Evolutionary conservation across 352 stramenopile species (phyloP), one percentile per base, ranked within the genome.

Genomic region (Blastocystis sp.): DNA sequence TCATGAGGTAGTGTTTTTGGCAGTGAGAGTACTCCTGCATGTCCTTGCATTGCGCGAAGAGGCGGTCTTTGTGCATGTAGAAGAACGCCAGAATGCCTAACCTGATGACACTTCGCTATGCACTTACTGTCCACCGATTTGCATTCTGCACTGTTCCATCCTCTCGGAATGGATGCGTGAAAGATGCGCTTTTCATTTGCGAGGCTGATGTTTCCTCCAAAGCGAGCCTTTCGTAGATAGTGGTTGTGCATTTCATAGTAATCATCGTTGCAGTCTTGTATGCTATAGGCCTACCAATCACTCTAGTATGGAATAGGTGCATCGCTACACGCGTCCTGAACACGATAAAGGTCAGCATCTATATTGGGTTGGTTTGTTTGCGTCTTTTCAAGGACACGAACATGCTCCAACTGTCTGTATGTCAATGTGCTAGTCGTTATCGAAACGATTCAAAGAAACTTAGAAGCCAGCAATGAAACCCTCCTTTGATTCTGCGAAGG

Each of bases 71-170:
- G 64, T 74, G 21, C 21, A 48, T 42, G 3, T 74, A 11, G 21
- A 74, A 74, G 42, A 52, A 74, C 28, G 64, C 21, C 17, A 74
- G 19, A 7, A 74, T 24, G 34, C 45, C 64, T 74, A 74, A 19
- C n/a, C n/a, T n/a, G n/a, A n/a, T n/a, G n/a, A n/a, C n/a, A n/a
- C n/a, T n/a, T n/a, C n/a, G n/a, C n/a, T n/a, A n/a, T n/a, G n/a
- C n/a, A n/a, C n/a, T n/a, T n/a, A n/a, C n/a, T n/a, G n/a, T n/a
- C n/a, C n/a, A n/a, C n/a, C n/a, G n/a, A n/a, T n/a, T n/a, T n/a
- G n/a, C n/a, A n/a, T n/a, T n/a, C n/a, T n/a, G n/a, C n/a, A n/a
- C n/a, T n/a, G n/a, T n/a, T n/a, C n/a, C n/a, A n/a, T n/a, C n/a
- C n/a, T n/a, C n/a, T n/a, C 4, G 11, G 11, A 11, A 4, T 4